These are phyloP conservation scores for Trypanosoma theileri DNA, from an alignment of 208 protist genomes.

Conservation along the genomic window DNA sequence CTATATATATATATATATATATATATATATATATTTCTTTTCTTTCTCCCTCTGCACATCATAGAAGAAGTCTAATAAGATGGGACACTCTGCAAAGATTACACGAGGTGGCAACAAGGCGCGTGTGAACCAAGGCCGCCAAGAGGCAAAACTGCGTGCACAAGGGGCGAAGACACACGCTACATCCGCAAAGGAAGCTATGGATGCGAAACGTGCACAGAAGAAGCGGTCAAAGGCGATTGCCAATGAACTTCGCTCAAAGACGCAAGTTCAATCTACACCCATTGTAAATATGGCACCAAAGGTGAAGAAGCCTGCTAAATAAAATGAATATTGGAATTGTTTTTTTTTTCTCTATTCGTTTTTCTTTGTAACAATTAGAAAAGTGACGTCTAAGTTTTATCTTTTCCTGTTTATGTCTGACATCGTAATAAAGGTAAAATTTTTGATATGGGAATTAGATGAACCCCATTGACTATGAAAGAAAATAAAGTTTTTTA, in stretches of 20 bases:
- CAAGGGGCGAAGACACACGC: constrained; percentile 77
- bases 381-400: too few relatives aligned
- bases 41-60: background rate
- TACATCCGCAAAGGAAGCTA: constrained; percentile 57
- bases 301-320: constrained; percentile 30
- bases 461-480: too few relatives aligned
- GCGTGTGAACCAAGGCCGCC: constrained; percentile 72
- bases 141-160: constrained; percentile 72
- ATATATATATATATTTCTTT: background rate
- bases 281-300: constrained; percentile 77
- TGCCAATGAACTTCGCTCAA: constrained; percentile 56
- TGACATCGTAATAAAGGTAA: too few relatives aligned
- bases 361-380: too few relatives aligned
- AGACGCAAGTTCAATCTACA: constrained; percentile 15
- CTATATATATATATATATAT: background rate
- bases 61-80: constrained; percentile 5
- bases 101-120: constrained; percentile 88
- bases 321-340: constrained; percentile 3
- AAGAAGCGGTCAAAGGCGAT: constrained; percentile 71
- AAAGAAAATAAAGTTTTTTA: too few relatives aligned
- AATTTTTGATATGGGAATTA: too few relatives aligned
- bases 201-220: constrained; percentile 51
- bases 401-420: too few relatives aligned
- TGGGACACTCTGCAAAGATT: constrained; percentile 86
- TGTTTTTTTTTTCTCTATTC: background rate